These are phyloP conservation scores for Podospora anserina DNA, from an alignment of 495 filamentous ascomycete genomes.

Conservation along the genomic window DNA sequence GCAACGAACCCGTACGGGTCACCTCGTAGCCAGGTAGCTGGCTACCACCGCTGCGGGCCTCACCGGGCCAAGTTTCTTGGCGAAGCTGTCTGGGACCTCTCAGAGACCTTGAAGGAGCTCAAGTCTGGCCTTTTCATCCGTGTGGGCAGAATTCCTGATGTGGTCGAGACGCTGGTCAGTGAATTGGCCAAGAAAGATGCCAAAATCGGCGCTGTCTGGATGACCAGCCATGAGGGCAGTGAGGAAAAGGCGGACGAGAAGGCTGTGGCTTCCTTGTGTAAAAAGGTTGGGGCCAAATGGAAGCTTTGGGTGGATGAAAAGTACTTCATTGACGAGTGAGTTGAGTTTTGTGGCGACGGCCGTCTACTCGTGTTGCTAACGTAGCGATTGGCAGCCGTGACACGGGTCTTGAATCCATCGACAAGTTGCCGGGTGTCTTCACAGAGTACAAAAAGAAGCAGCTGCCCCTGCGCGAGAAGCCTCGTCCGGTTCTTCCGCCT, in stretches of 20 bases:
- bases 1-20: conserved; percentile 54
- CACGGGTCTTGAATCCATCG: conserved; percentile 40
- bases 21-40: conserved; percentile 53
- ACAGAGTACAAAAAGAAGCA: conserved; percentile 64
- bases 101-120: conserved; percentile 50
- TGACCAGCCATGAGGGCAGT: conserved; percentile 60
- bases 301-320: conserved; percentile 66
- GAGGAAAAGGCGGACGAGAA: conserved; percentile 64
- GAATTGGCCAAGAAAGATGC: conserved; percentile 38
- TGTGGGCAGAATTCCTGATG: conserved; percentile 56
- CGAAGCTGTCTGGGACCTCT: conserved; percentile 66
- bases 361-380: neutral
- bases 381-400: conserved; percentile 48
- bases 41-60: conserved; percentile 65
- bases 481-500: conserved; percentile 47
- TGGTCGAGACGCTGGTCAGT: conserved; percentile 50
- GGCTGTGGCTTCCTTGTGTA: conserved; percentile 47
- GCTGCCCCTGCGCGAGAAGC: conserved; percentile 60
- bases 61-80: conserved; percentile 66
- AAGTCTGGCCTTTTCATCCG: conserved; percentile 60
- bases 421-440: conserved; percentile 64
- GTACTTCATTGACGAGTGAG: conserved; percentile 70
- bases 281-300: conserved; percentile 50
- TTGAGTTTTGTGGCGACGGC: conserved; percentile 12
- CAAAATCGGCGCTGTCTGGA: conserved; percentile 62